phyloP scores from a whole-genome alignment of 441 rosid genomes.

The Syzygium syzygioides region DNA sequence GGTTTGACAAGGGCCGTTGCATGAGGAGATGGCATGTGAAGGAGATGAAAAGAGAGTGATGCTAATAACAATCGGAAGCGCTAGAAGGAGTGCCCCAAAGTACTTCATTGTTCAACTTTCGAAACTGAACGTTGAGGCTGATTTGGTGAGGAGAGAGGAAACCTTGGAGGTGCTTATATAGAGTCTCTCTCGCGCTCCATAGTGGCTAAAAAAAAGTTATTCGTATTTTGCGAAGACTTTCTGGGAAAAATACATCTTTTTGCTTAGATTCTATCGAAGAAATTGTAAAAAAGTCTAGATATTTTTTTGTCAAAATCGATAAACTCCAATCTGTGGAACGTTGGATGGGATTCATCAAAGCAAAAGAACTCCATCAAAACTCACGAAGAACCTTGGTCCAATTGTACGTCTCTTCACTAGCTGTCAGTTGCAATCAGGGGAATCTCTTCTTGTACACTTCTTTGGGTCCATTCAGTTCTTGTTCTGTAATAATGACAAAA shows the following conservation, averaged over 20 bases:
- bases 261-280: neutral
- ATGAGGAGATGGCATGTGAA: conserved; percentile 16
- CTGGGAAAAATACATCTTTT: neutral
- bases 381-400: neutral
- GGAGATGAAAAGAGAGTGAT: neutral
- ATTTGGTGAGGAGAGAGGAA: neutral
- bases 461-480: neutral
- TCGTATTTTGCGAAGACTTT: neutral
- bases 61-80: neutral
- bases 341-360: neutral
- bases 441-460: neutral
- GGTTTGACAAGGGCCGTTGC: conserved; percentile 25
- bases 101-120: neutral
- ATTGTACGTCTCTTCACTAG: neutral
- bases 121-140: neutral
- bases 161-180: neutral
- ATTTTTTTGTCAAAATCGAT: neutral
- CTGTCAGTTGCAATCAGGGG: neutral
- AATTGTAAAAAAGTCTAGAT: neutral
- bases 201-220: neutral
- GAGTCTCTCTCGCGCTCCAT: neutral
- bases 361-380: neutral
- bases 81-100: neutral
- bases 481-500: neutral
- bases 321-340: neutral